Conservation (phyloP, 768 basidiomycete species). For the Pleurotus ostreatus region DNA sequence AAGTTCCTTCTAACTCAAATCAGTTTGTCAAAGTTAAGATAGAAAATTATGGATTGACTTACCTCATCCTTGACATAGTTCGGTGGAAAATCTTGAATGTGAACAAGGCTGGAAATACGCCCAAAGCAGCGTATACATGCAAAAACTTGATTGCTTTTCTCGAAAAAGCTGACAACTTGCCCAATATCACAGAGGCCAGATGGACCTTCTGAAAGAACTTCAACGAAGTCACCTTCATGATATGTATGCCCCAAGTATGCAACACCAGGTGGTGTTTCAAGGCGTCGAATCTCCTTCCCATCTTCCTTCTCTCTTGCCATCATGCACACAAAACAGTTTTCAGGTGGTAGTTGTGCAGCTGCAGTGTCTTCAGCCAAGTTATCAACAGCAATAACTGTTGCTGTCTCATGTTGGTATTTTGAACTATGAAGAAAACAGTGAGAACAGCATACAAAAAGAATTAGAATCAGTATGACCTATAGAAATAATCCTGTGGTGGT, state of each 20-base stretch:
- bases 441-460: not conserved
- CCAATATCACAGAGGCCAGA: slow-evolving; percentile 56
- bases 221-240: slow-evolving; percentile 59
- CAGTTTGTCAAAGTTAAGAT: slow-evolving; percentile 1
- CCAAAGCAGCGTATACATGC: not conserved
- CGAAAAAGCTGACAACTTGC: slow-evolving; percentile 30
- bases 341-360: slow-evolving; percentile 27
- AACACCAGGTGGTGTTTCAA: slow-evolving; percentile 37
- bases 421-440: slow-evolving; percentile 33
- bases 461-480: slow-evolving; percentile 34
- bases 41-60: slow-evolving; percentile 7
- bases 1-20: slow-evolving; percentile 46
- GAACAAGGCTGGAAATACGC: not conserved
- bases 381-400: slow-evolving; percentile 41
- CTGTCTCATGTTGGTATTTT: slow-evolving; percentile 40
- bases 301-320: slow-evolving; percentile 27
- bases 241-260: slow-evolving; percentile 44
- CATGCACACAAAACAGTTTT: slow-evolving; percentile 54
- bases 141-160: slow-evolving; percentile 17
- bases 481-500: slow-evolving; percentile 46
- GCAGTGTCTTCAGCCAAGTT: slow-evolving; percentile 17
- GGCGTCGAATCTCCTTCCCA: slow-evolving; percentile 20
- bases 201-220: slow-evolving; percentile 35
- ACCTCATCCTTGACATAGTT: slow-evolving; percentile 58
- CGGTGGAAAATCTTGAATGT: slow-evolving; percentile 26